phyloP scores from a whole-genome alignment of 208 protist species.

The Acanthamoeba sp. region DNA sequence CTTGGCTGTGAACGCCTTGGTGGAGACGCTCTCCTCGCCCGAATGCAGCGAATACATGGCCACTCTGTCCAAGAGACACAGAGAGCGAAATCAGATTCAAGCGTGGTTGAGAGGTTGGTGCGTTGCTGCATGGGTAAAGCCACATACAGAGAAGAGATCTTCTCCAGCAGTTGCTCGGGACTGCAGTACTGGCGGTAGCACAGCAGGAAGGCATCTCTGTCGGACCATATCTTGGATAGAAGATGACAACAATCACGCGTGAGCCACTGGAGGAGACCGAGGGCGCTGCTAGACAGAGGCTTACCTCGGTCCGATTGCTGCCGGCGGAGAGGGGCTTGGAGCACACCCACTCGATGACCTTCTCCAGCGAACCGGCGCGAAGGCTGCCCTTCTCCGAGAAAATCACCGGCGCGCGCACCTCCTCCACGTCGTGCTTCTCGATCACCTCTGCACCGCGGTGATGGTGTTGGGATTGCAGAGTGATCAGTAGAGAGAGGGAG shows the following conservation, averaged over 20 bases:
- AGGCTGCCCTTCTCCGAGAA: constrained; percentile 38
- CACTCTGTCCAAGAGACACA: not conserved
- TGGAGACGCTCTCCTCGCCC: constrained; percentile 4
- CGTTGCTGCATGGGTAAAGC: not conserved
- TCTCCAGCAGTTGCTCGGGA: constrained; percentile 53
- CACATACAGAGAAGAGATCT: constrained; percentile 40
- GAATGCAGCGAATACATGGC: constrained; percentile 26
- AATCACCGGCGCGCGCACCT: constrained; percentile 45
- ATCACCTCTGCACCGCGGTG: constrained; percentile 48
- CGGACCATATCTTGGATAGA: not conserved
- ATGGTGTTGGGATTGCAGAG: too few relatives aligned
- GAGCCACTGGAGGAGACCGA: too few relatives aligned
- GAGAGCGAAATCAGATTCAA: not conserved
- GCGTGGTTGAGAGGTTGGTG: not conserved
- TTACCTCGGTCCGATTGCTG: not conserved
- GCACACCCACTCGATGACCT: constrained; percentile 67
- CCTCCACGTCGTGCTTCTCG: constrained; percentile 62
- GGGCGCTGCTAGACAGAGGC: not conserved
- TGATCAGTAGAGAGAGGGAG: too few relatives aligned
- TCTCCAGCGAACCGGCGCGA: constrained; percentile 35
- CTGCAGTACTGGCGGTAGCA: constrained; percentile 57
- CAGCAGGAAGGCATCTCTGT: constrained; percentile 32
- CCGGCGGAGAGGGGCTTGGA: not conserved
- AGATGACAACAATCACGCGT: not conserved
- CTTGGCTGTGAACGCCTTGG: not conserved